These are phyloP conservation scores for Euphorbia peplus DNA, from an alignment of 345 rosid species.

Conservation along the genomic window DNA sequence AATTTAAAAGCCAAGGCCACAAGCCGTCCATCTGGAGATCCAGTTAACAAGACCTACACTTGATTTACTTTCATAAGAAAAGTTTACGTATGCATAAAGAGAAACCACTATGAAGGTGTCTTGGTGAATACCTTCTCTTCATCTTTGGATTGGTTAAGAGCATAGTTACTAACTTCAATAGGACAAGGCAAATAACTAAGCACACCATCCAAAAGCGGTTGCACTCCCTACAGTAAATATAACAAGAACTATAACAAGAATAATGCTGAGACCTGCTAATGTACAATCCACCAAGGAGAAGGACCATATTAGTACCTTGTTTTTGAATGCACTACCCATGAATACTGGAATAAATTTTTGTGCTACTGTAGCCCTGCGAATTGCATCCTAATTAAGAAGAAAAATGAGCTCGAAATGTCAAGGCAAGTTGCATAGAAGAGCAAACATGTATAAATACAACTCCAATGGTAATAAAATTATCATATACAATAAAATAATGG, in stretches of 20 bases:
- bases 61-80: conserved; percentile 5
- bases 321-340: conserved; percentile 99
- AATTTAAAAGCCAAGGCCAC: conserved; percentile 97
- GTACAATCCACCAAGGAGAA: background rate
- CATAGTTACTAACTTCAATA: conserved; percentile 79
- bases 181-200: conserved; percentile 87
- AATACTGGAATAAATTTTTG: conserved; percentile 89
- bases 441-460: conserved; percentile 5
- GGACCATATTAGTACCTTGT: conserved; percentile 54
- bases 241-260: too few relatives aligned
- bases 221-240: conserved; percentile 66
- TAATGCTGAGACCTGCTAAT: too few relatives aligned
- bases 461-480: background rate
- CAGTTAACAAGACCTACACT: conserved; percentile 65
- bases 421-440: background rate
- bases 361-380: conserved; percentile 95
- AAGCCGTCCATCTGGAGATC: conserved; percentile 93
- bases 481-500: background rate
- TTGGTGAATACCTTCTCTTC: conserved; percentile 75
- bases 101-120: conserved; percentile 6
- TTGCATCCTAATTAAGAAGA: conserved; percentile 61
- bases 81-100: background rate
- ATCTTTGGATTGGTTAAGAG: conserved; percentile 81
- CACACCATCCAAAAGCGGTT: conserved; percentile 89
- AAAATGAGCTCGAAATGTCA: conserved; percentile 10